A percentile compares a stretch with the other conserved stretches of the same genome.
These are phyloP conservation scores for Starmera quercuum DNA, from an alignment of 805 yeast species.

Conservation along the genomic window DNA sequence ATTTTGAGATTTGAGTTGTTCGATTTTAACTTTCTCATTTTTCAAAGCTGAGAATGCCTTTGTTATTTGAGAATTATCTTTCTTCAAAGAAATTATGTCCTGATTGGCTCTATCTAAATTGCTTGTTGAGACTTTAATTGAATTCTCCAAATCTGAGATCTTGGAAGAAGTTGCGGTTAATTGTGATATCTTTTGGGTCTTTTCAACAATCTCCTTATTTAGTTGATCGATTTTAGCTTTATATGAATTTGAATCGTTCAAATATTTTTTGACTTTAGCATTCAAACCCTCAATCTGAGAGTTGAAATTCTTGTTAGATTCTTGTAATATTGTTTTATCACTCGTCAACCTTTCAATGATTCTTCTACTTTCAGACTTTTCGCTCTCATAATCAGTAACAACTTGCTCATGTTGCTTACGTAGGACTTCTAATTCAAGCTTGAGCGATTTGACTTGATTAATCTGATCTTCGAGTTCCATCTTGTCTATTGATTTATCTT, in stretches of 20 bases:
- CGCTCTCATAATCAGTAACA: slow-evolving; percentile 18
- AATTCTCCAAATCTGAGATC: neutral
- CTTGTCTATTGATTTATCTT: slow-evolving; percentile 5
- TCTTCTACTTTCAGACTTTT: slow-evolving; percentile 9
- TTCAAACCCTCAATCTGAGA: slow-evolving; percentile 6
- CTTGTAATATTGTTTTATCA: slow-evolving; percentile 10
- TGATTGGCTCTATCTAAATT: neutral
- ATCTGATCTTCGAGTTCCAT: slow-evolving; percentile 8
- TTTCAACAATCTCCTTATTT: neutral
- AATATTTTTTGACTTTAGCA: neutral
- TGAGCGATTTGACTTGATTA: slow-evolving; percentile 13
- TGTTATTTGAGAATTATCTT: slow-evolving; percentile 11
- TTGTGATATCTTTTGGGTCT: neutral
- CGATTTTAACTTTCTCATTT: slow-evolving; percentile 12
- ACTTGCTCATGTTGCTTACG: slow-evolving; percentile 29
- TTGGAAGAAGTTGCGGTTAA: neutral
- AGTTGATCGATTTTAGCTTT: neutral
- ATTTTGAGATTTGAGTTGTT: slow-evolving; percentile 14
- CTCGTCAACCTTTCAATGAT: slow-evolving; percentile 11
- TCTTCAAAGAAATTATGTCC: slow-evolving; percentile 7
- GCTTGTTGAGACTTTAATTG: neutral
- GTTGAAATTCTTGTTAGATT: slow-evolving; percentile 4
- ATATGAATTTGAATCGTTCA: neutral
- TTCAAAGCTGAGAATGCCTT: slow-evolving; percentile 14
- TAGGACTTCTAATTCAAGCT: slow-evolving; percentile 19